phyloP scores from a whole-genome alignment of 345 rosid genomes.

The Corymbia maculata region DNA sequence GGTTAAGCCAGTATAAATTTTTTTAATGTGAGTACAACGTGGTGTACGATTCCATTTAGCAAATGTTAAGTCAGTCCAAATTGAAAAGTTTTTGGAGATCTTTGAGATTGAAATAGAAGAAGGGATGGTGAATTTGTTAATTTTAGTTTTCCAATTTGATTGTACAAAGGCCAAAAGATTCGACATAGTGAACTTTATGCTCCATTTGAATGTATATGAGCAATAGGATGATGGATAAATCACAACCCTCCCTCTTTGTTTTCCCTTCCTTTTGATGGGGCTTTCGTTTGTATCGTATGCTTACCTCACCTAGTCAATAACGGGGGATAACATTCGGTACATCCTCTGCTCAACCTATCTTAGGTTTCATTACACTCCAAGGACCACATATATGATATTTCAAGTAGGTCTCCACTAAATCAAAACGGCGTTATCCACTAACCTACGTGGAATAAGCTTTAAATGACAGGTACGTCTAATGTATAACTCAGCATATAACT shows the following conservation, averaged over 20 bases:
- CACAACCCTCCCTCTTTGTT: neutral
- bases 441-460: neutral
- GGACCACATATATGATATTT: neutral
- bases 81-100: neutral
- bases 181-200: neutral
- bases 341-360: neutral
- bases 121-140: neutral
- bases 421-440: neutral
- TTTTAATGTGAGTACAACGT: neutral
- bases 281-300: neutral
- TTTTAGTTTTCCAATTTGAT: neutral
- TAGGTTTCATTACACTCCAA: neutral
- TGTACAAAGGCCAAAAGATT: neutral
- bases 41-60: neutral
- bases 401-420: neutral
- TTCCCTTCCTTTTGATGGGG: neutral
- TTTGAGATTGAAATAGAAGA: neutral
- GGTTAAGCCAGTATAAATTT: neutral
- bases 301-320: neutral
- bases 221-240: neutral
- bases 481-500: neutral
- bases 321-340: neutral
- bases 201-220: neutral
- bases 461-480: neutral
- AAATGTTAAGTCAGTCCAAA: neutral